Evolutionary conservation across 305 asterid species (phyloP).

Genomic region (Fraxinus nigra): DNA sequence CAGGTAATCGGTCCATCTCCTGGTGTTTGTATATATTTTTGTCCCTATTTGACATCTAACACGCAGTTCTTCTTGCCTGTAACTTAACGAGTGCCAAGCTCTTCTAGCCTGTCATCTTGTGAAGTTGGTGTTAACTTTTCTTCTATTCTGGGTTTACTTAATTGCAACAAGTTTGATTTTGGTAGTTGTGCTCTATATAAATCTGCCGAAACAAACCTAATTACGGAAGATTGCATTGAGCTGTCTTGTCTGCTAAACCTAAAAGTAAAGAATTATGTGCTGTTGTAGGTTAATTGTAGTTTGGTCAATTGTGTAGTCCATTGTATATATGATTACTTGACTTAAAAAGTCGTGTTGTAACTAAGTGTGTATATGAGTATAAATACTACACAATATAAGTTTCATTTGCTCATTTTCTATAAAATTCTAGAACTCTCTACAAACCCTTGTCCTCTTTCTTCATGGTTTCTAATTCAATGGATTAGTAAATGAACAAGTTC

Average conservation of each 20-base stretch:
- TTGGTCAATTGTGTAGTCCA: not conserved
- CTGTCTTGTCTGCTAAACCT: not conserved
- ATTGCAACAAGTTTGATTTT: not conserved
- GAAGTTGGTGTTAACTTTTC: not conserved
- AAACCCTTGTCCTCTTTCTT: not conserved
- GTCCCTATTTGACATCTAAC: conserved; percentile 14
- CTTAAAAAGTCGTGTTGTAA: not conserved
- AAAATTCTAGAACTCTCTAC: not conserved
- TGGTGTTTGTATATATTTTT: conserved; percentile 14
- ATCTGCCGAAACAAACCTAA: not conserved
- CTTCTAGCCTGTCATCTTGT: conserved; percentile 11
- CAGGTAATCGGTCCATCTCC: conserved; percentile 52
- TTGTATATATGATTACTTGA: not conserved
- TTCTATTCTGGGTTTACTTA: not conserved
- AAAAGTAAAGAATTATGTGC: not conserved
- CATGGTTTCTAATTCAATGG: not conserved
- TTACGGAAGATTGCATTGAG: not conserved
- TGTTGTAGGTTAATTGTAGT: not conserved
- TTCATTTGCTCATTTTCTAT: not conserved
- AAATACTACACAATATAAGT: not conserved
- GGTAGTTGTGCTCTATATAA: not conserved
- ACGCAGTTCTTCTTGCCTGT: conserved; percentile 6
- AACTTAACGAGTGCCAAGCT: not conserved
- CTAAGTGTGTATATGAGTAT: not conserved
- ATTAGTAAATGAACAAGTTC: not conserved